Conservation (phyloP, 2,329 filamentous ascomycete species). For the Coleophoma crateriformis region DNA sequence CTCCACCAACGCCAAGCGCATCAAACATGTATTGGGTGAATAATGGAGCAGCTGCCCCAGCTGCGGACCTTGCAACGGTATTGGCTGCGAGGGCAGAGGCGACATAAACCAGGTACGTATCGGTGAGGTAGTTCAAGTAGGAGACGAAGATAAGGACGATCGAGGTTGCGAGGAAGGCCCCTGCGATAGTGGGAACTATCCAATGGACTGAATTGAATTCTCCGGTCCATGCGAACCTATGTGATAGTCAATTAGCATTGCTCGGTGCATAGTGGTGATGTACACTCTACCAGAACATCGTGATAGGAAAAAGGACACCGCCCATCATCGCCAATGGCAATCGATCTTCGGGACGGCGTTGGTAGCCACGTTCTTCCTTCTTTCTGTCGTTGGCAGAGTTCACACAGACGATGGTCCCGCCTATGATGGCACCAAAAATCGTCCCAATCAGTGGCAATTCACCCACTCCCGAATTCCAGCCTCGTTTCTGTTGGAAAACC, state of each 20-base stretch:
- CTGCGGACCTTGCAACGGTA: constrained; percentile 52
- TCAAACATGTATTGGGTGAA: constrained; percentile 44
- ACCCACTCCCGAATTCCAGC: constrained; percentile 35
- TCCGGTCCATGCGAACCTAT: too few species aligned
- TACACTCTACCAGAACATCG: constrained; percentile 39
- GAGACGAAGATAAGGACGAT: constrained; percentile 44
- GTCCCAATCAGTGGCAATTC: constrained; percentile 39
- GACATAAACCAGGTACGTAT: constrained; percentile 34
- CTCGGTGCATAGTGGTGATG: too few species aligned
- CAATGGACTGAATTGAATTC: constrained; percentile 38
- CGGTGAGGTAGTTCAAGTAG: constrained; percentile 49
- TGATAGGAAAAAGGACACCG: constrained; percentile 44
- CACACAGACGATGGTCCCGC: constrained; percentile 39
- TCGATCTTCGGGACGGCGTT: constrained; percentile 36
- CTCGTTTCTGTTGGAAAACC: constrained; percentile 29
- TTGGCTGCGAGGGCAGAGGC: constrained; percentile 55
- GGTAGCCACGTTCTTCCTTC: constrained; percentile 20
- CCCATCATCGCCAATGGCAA: constrained; percentile 50
- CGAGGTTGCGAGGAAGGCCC: constrained; percentile 32
- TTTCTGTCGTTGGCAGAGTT: constrained; percentile 29
- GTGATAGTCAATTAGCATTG: too few species aligned
- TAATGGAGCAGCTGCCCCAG: constrained; percentile 59
- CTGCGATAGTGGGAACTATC: constrained; percentile 39
- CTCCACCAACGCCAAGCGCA: constrained; percentile 45
- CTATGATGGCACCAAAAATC: constrained; percentile 34